phyloP scores from a whole-genome alignment of 2,329 filamentous ascomycete species.

The Corynespora cassiicola region DNA sequence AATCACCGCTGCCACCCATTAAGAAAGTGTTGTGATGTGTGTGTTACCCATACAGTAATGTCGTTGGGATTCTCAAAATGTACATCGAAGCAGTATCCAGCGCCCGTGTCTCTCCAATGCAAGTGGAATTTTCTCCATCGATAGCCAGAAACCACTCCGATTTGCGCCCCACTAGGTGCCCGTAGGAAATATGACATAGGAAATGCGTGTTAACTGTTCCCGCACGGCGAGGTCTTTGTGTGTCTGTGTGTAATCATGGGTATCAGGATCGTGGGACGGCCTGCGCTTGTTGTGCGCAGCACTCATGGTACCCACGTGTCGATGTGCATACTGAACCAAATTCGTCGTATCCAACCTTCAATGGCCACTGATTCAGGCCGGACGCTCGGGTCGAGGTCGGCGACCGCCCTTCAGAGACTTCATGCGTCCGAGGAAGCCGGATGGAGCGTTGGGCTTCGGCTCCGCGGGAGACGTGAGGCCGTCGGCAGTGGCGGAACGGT shows the following conservation, averaged over 20 bases:
- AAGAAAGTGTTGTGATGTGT: too few species aligned
- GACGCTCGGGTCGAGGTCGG: conserved; percentile 40
- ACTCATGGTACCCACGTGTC: neutral
- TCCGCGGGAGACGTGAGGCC: conserved; percentile 32
- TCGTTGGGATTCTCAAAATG: too few species aligned
- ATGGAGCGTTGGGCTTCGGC: conserved; percentile 26
- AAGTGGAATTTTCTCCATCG: too few species aligned
- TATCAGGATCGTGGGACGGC: neutral
- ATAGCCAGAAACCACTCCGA: too few species aligned
- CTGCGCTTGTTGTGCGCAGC: conserved; percentile 3
- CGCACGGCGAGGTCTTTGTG: conserved; percentile 1
- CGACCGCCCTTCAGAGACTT: conserved; percentile 48
- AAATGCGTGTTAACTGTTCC: neutral
- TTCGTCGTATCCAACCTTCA: conserved; percentile 16
- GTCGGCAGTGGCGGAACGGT: conserved; percentile 41
- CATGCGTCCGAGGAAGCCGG: conserved; percentile 44
- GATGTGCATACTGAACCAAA: conserved; percentile 14
- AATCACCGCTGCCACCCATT: too few species aligned
- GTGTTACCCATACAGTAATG: too few species aligned
- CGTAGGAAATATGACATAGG: conserved; percentile 17
- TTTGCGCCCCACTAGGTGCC: conserved; percentile 6
- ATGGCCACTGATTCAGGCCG: conserved; percentile 25
- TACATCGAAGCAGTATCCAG: conserved; percentile 34
- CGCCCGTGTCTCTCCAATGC: too few species aligned
- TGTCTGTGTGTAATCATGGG: neutral